Evolutionary conservation across 1,284 basidiomycete species (phyloP).

Genomic region (Austroboletus niveus): DNA sequence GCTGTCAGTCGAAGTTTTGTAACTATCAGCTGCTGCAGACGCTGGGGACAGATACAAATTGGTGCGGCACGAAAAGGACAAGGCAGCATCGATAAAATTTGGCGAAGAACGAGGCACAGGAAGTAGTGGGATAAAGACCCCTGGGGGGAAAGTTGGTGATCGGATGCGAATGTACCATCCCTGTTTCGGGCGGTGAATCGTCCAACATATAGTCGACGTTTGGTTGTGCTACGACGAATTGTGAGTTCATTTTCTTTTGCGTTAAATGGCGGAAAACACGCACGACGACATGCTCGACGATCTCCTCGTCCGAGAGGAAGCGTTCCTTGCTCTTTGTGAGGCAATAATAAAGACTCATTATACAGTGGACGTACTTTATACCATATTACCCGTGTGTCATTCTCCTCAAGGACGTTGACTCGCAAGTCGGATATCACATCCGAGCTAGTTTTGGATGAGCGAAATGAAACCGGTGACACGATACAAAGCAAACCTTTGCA

Average conservation of each 20-base stretch:
- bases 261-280: conserved; percentile 24
- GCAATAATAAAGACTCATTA: not conserved
- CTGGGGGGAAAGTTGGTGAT: conserved; percentile 61
- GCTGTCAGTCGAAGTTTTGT: conserved; percentile 33
- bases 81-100: conserved; percentile 57
- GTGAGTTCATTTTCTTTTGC: not conserved
- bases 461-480: not conserved
- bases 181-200: conserved; percentile 68
- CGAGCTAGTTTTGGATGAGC: conserved; percentile 43
- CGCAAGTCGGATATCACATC: conserved; percentile 73
- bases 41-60: conserved; percentile 33
- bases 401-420: conserved; percentile 61
- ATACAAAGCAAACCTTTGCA: conserved; percentile 31
- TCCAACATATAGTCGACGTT: conserved; percentile 64
- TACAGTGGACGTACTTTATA: conserved; percentile 54
- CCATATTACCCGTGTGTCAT: conserved; percentile 61
- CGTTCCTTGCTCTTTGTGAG: conserved; percentile 53
- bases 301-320: conserved; percentile 67
- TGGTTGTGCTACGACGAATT: conserved; percentile 53
- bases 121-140: conserved; percentile 60
- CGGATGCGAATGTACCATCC: conserved; percentile 80
- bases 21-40: not conserved
- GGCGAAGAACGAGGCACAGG: conserved; percentile 56
- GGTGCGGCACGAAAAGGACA: conserved; percentile 63
- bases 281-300: conserved; percentile 70